phyloP scores from a whole-genome alignment of 768 basidiomycete species.

The Baorangia bicolor region DNA sequence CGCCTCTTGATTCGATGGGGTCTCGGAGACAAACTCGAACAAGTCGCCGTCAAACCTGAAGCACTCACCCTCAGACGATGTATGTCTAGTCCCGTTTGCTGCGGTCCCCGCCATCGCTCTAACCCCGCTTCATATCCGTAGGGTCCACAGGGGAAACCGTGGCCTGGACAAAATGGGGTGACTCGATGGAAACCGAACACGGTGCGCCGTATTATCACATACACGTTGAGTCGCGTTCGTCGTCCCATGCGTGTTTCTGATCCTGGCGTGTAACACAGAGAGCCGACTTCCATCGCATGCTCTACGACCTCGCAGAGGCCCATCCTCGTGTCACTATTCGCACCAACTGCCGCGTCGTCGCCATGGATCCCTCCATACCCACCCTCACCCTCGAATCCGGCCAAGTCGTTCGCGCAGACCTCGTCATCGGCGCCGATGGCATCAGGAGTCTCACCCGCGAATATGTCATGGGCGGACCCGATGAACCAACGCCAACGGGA shows the following conservation, averaged over 20 bases:
- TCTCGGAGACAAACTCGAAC: conserved; percentile 39
- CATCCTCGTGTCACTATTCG: conserved; percentile 36
- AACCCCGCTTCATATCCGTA: background rate
- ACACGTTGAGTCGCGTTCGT: conserved; percentile 29
- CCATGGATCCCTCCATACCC: conserved; percentile 34
- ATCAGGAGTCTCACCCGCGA: conserved; percentile 51
- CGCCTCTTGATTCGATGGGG: conserved; percentile 54
- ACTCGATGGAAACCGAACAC: conserved; percentile 30
- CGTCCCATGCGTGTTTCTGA: background rate
- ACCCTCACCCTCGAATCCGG: conserved; percentile 42
- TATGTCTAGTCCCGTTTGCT: conserved; percentile 10
- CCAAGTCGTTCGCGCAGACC: conserved; percentile 41
- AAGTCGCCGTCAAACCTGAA: conserved; percentile 39
- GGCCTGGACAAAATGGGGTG: conserved; percentile 38
- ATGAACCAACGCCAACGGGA: conserved; percentile 52
- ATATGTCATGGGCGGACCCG: conserved; percentile 47
- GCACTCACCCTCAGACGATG: conserved; percentile 44
- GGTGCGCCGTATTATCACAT: conserved; percentile 36
- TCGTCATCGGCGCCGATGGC: conserved; percentile 52
- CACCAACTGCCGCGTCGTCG: conserved; percentile 36
- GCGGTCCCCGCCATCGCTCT: background rate
- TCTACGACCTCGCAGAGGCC: conserved; percentile 36
- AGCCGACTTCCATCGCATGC: conserved; percentile 46
- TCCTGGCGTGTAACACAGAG: conserved; percentile 23
- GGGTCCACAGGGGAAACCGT: conserved; percentile 36